Evolutionary conservation across 106 monocot genomes (phyloP).

Genomic region (Dactylorhiza incarnata): DNA sequence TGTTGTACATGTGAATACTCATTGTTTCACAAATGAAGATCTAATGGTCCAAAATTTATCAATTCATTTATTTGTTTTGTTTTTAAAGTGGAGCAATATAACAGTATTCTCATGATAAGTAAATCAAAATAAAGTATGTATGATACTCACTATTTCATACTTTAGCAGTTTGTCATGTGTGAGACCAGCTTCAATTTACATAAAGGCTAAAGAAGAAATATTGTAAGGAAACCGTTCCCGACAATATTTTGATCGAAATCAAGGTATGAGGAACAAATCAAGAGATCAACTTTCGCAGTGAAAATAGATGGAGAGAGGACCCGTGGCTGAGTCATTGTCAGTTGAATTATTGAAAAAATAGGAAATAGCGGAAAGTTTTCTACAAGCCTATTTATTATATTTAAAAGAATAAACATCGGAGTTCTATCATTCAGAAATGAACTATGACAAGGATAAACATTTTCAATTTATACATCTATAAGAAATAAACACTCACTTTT

Average conservation of each 20-base stretch:
- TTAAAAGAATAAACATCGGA: background rate
- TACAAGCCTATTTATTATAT: background rate
- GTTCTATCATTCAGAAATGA: constrained; percentile 2
- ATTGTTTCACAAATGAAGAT: background rate
- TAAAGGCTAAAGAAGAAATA: background rate
- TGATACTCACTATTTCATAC: background rate
- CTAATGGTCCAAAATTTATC: background rate
- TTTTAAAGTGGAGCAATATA: background rate
- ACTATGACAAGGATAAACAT: background rate
- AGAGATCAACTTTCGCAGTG: background rate
- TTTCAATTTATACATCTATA: constrained; percentile 3
- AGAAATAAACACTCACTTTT: constrained; percentile 53
- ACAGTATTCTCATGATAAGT: background rate
- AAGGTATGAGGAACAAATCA: background rate
- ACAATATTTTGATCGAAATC: background rate
- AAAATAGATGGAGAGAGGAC: background rate
- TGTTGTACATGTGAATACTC: too few relatives aligned
- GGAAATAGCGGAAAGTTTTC: background rate
- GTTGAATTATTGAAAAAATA: background rate
- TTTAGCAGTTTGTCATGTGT: background rate
- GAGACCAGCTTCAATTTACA: background rate
- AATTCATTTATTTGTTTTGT: background rate
- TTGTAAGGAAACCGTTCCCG: background rate
- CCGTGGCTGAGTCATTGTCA: background rate
- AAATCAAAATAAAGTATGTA: background rate